Evolutionary conservation across 768 basidiomycete genomes (phyloP).

Genomic region (Hypholoma sublateritium): DNA sequence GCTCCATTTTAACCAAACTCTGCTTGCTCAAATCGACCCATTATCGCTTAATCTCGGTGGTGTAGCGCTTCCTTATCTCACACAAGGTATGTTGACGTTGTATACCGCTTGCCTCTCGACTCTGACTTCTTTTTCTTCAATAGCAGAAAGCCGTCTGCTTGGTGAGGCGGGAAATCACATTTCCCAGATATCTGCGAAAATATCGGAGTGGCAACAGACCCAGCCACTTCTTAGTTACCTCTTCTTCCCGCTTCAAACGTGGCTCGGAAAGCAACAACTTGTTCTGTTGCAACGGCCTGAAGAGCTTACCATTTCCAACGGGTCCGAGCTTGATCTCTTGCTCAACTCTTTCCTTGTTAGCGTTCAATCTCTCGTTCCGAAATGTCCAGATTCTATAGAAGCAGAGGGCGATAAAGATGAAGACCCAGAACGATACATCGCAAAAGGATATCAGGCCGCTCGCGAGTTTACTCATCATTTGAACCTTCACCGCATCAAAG

Average conservation of each 20-base stretch:
- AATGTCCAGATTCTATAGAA: slow-evolving; percentile 28
- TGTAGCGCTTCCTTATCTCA: slow-evolving; percentile 5
- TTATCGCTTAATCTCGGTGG: not conserved
- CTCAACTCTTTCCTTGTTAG: slow-evolving; percentile 66
- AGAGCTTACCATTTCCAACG: slow-evolving; percentile 9
- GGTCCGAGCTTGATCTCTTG: slow-evolving; percentile 35
- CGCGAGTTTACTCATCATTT: slow-evolving; percentile 49
- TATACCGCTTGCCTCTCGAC: not conserved
- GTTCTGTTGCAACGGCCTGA: slow-evolving; percentile 9
- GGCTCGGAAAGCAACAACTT: slow-evolving; percentile 28
- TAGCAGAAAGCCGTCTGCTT: slow-evolving; percentile 38
- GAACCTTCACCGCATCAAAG: slow-evolving; percentile 42
- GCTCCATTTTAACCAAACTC: not conserved
- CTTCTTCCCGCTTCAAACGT: slow-evolving; percentile 29
- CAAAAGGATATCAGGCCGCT: slow-evolving; percentile 43
- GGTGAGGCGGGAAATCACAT: slow-evolving; percentile 26
- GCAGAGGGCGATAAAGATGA: slow-evolving; percentile 18
- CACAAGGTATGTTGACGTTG: slow-evolving; percentile 9
- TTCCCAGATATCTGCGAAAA: slow-evolving; percentile 9
- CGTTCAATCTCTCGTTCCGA: slow-evolving; percentile 58
- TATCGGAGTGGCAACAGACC: slow-evolving; percentile 26
- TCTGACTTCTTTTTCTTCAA: not conserved
- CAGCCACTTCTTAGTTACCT: slow-evolving; percentile 31
- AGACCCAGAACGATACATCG: slow-evolving; percentile 51
- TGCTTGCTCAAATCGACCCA: not conserved